A percentile compares a stretch with the other conserved stretches of the same genome.
phyloP scores from a whole-genome alignment of 2,329 filamentous ascomycete genomes.

The Lecanicillium sp. region DNA sequence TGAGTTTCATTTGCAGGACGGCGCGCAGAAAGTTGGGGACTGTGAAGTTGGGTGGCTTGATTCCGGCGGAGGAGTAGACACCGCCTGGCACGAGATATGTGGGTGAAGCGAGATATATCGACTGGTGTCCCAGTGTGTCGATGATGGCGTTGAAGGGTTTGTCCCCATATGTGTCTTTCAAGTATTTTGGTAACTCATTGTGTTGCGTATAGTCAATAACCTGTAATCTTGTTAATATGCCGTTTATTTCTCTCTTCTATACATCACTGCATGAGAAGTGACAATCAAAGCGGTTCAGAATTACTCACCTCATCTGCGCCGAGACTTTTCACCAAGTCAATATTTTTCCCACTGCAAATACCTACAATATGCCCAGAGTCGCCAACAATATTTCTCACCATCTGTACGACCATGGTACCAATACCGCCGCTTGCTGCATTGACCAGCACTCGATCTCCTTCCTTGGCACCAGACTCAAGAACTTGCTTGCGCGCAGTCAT shows the following conservation, averaged over 20 bases:
- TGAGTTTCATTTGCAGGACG: slow-evolving; percentile 31
- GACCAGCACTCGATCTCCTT: slow-evolving; percentile 37
- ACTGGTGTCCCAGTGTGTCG: slow-evolving; percentile 43
- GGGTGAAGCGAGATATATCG: slow-evolving; percentile 36
- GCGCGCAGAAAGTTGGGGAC: slow-evolving; percentile 26
- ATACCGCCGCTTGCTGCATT: slow-evolving; percentile 48
- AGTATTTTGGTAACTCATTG: slow-evolving; percentile 28
- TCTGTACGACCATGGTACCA: slow-evolving; percentile 41
- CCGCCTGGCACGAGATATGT: slow-evolving; percentile 32
- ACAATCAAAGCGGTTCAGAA: too few species aligned
- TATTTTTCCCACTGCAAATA: slow-evolving; percentile 43
- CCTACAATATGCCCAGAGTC: slow-evolving; percentile 37
- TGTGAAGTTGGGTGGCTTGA: slow-evolving; percentile 29
- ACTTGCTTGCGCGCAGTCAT: slow-evolving; percentile 35
- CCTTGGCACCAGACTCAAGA: slow-evolving; percentile 30
- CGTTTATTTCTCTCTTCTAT: background rate
- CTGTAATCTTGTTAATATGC: slow-evolving; percentile 18
- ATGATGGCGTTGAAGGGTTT: slow-evolving; percentile 39
- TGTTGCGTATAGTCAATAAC: slow-evolving; percentile 37
- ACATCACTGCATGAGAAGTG: too few species aligned
- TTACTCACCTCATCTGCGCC: slow-evolving; percentile 42
- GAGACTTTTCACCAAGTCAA: slow-evolving; percentile 37
- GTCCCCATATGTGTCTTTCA: slow-evolving; percentile 27
- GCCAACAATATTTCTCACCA: slow-evolving; percentile 33
- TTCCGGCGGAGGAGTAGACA: slow-evolving; percentile 37